A percentile compares a stretch with the other conserved stretches of the same genome.
Conservation (phyloP, 208 protist genomes). For the Lotmaria passim region DNA sequence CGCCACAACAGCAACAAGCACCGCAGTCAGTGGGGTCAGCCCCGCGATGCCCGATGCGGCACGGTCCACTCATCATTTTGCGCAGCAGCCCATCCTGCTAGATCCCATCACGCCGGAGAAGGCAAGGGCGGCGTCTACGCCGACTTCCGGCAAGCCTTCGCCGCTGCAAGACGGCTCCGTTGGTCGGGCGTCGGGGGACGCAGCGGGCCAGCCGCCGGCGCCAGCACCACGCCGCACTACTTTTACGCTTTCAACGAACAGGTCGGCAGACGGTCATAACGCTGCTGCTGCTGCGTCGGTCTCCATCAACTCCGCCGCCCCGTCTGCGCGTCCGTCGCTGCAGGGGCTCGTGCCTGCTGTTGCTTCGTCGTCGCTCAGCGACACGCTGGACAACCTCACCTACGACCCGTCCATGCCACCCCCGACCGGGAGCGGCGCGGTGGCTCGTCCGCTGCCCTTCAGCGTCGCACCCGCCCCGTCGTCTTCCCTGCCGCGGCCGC, state of each 20-base stretch:
- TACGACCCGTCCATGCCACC: conserved; percentile 35
- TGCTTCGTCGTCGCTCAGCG: background rate
- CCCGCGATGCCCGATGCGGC: background rate
- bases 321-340: conserved; percentile 11
- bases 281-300: background rate
- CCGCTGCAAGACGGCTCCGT: background rate
- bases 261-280: background rate
- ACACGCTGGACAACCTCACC: conserved; percentile 31
- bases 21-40: background rate
- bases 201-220: background rate
- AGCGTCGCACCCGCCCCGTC: too few relatives aligned
- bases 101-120: conserved; percentile 49
- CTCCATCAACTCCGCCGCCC: background rate
- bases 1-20: background rate
- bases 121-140: conserved; percentile 20
- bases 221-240: conserved; percentile 37
- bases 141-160: conserved; percentile 18
- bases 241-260: conserved; percentile 32
- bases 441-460: background rate
- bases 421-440: background rate
- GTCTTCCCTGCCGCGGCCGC: background rate
- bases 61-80: conserved; percentile 14
- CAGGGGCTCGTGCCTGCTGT: conserved; percentile 2
- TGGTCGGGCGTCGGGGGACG: background rate
- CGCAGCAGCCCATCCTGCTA: conserved; percentile 24